A percentile compares a stretch with the other conserved stretches of the same genome.
Evolutionary conservation across 2,329 filamentous ascomycete species (phyloP).

Genomic region (Microdochium bolleyi): DNA sequence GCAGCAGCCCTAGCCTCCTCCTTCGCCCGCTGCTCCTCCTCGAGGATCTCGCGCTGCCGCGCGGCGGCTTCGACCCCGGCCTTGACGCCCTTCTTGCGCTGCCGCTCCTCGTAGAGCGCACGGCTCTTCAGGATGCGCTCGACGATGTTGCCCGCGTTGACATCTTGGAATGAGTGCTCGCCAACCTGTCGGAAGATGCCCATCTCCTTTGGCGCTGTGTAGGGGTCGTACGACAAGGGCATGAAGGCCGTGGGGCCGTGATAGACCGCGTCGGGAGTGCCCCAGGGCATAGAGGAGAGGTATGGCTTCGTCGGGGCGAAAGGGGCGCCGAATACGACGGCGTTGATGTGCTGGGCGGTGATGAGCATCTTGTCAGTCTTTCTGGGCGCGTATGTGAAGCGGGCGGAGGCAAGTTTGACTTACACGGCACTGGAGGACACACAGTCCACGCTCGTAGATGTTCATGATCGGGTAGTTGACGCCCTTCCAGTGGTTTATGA

Average conservation of each 20-base stretch:
- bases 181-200: conserved; percentile 77
- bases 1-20: conserved; percentile 28
- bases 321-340: conserved; percentile 82
- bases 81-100: conserved; percentile 85
- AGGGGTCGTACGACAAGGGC: conserved; percentile 71
- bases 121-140: conserved; percentile 81
- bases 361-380: conserved; percentile 7
- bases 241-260: conserved; percentile 95
- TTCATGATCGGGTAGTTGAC: conserved; percentile 99
- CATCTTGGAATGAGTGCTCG: conserved; percentile 70
- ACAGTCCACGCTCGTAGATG: conserved; percentile 91
- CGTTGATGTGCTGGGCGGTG: conserved; percentile 64
- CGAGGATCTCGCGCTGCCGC: conserved; percentile 52
- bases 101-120: conserved; percentile 82
- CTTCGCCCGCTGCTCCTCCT: conserved; percentile 46
- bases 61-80: conserved; percentile 64
- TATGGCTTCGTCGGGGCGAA: conserved; percentile 78
- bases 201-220: conserved; percentile 71
- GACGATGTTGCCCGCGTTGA: conserved; percentile 91
- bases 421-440: conserved; percentile 89
- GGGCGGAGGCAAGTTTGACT: conserved; percentile 16
- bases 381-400: conserved; percentile 1
- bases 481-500: conserved; percentile 95
- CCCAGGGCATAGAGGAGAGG: conserved; percentile 65
- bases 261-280: conserved; percentile 74